Evolutionary conservation across 441 rosid species (phyloP), one percentile per base, ranked within the genome.

Genomic region (Manihot esculenta): DNA sequence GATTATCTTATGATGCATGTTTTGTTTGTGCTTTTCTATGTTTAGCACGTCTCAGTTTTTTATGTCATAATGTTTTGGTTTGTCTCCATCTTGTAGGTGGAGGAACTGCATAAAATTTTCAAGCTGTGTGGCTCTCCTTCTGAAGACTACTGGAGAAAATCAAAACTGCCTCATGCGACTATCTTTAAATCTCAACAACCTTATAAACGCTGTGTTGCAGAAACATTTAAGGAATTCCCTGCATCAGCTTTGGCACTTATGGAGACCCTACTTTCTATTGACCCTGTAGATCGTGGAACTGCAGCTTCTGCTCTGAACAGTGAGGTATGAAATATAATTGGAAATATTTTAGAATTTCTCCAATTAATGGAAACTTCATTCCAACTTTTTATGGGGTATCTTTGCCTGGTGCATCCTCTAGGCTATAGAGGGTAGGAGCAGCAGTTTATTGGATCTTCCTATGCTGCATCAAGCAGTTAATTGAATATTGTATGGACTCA

Each of bases 121-220:
- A 95, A 95, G 84, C 86, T 91, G 30, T 93, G 97, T 79, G 99
- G 99, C 63, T 95, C 99, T 1, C 99, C 99, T 62, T 83, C 96
- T 0, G 99, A 93, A 75, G 97, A 89, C 26, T 95, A 89, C 64
- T 95, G 99, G 99, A 85, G 84, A 69, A 95, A 87, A 77, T 87
- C 98, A 1, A 95, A 84, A 81, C 74, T 95, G 84, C 99, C 98
- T 61, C 98, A 87, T 79, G 99, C 97, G 60, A 91, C 98, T 24
- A 91, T 89, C 54, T 95, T 93, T 78, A 93, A 95, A 80, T 97
- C 98, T 69, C 96, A 92, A 61, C 98, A 87, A 70, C 99, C 99
- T 38, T 93, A 95, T 74, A 85, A 86, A 78, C 92, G 96, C 38
- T 64, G 88, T 78, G 95, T 95, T 33, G 93, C 87, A 57, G 98